These are phyloP conservation scores for Phytophthora boehmeriae DNA, from an alignment of 352 stramenopile genomes.

Conservation along the genomic window DNA sequence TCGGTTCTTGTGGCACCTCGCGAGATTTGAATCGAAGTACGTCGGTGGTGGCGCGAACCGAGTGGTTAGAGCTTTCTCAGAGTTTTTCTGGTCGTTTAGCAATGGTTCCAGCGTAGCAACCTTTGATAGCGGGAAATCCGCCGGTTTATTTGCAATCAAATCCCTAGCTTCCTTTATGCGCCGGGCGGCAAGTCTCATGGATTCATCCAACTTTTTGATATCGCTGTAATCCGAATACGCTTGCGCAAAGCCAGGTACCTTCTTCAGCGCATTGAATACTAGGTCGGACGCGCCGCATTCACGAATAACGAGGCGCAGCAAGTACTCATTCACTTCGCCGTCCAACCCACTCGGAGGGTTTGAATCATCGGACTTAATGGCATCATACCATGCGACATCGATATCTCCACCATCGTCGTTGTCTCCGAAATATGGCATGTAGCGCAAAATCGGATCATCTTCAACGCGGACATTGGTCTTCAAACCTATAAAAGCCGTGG, in stretches of 20 bases:
- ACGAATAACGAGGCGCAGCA: constrained; percentile 65
- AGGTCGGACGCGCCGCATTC: constrained; percentile 55
- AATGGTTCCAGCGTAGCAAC: constrained; percentile 41
- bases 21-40: constrained; percentile 76
- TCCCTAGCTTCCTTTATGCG: constrained; percentile 55
- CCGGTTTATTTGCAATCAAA: constrained; percentile 30
- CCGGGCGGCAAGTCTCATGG: constrained; percentile 31
- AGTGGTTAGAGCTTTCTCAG: constrained; percentile 33
- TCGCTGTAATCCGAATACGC: constrained; percentile 70
- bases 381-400: constrained; percentile 73
- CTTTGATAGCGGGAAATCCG: constrained; percentile 36
- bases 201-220: constrained; percentile 72
- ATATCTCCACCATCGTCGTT: constrained; percentile 85
- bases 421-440: constrained; percentile 93
- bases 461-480: constrained; percentile 79
- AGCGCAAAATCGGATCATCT: constrained; percentile 89
- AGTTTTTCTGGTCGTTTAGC: constrained; percentile 22
- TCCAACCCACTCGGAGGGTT: constrained; percentile 57
- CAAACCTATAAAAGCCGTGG: constrained; percentile 69
- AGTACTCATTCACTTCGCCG: constrained; percentile 71
- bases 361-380: constrained; percentile 42
- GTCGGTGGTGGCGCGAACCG: constrained; percentile 54
- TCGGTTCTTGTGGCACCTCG: constrained; percentile 36
- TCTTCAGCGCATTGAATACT: constrained; percentile 73
- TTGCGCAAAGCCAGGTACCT: constrained; percentile 57